These are phyloP conservation scores for Camellia oleifera DNA, from an alignment of 179 eudicot genomes.

Conservation along the genomic window DNA sequence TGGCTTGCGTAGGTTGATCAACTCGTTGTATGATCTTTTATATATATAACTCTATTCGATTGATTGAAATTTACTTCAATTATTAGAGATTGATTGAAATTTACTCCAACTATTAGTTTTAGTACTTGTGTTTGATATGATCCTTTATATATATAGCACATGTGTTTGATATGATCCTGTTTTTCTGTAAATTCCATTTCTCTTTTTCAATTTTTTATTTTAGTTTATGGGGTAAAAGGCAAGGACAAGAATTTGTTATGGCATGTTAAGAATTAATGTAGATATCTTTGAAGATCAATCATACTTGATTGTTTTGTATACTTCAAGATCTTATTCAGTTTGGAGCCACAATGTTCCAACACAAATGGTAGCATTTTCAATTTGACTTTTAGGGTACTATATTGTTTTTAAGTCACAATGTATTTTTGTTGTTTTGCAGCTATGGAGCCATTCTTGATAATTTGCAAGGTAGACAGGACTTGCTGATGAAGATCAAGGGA, in stretches of 20 bases:
- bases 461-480: constrained; percentile 59
- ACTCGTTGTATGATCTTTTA: not conserved
- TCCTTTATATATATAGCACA: not conserved
- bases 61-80: not conserved
- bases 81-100: too few relatives aligned
- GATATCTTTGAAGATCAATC: not conserved
- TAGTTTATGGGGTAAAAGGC: not conserved
- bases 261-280: not conserved
- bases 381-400: not conserved
- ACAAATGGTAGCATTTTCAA: not conserved
- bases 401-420: constrained; percentile 1
- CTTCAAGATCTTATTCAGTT: not conserved
- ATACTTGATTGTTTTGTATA: not conserved
- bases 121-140: not conserved
- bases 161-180: not conserved
- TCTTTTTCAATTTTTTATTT: not conserved
- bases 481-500: constrained; percentile 73
- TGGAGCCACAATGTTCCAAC: not conserved
- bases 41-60: not conserved
- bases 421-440: constrained; percentile 34
- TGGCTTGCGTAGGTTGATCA: constrained; percentile 94
- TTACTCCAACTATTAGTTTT: not conserved
- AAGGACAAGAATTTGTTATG: not conserved
- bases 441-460: constrained; percentile 80
- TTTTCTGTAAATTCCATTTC: not conserved